Percentiles rank a stretch among this genome's conserved stretches.
Evolutionary conservation across 495 filamentous ascomycete genomes (phyloP).

Genomic region (Annulohypoxylon stygium): DNA sequence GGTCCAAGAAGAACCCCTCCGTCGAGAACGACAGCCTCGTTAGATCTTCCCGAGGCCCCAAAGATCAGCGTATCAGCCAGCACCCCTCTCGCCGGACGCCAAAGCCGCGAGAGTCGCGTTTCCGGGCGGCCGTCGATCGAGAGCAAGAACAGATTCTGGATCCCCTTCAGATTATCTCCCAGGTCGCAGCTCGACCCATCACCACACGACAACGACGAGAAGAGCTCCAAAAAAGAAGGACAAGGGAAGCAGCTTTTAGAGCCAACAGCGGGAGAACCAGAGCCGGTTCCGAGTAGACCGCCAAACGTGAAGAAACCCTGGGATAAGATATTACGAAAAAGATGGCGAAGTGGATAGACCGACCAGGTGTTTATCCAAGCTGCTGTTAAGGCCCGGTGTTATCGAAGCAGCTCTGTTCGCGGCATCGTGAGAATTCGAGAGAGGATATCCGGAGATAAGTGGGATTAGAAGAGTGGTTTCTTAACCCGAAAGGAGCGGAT

Average conservation of each 20-base stretch:
- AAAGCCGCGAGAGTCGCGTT: slow-evolving; percentile 21
- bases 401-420: background rate
- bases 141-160: slow-evolving; percentile 19
- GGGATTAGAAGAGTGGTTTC: background rate
- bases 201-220: background rate
- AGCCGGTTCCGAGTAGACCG: background rate
- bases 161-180: slow-evolving; percentile 31
- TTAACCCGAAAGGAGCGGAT: background rate
- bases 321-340: slow-evolving; percentile 17
- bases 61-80: slow-evolving; percentile 6
- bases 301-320: background rate
- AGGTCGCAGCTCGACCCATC: slow-evolving; percentile 7
- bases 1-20: slow-evolving; percentile 33
- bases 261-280: background rate
- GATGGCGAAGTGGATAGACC: slow-evolving; percentile 37
- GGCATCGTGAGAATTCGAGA: background rate
- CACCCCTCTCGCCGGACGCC: background rate
- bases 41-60: slow-evolving; percentile 7
- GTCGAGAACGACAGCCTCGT: slow-evolving; percentile 17
- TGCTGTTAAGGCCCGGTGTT: background rate
- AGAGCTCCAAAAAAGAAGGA: background rate
- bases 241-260: background rate
- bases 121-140: slow-evolving; percentile 13
- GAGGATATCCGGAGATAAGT: background rate
- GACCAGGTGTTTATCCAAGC: background rate